phyloP scores from a whole-genome alignment of 202 grass and related monocot species.

The Musa balbisiana region DNA sequence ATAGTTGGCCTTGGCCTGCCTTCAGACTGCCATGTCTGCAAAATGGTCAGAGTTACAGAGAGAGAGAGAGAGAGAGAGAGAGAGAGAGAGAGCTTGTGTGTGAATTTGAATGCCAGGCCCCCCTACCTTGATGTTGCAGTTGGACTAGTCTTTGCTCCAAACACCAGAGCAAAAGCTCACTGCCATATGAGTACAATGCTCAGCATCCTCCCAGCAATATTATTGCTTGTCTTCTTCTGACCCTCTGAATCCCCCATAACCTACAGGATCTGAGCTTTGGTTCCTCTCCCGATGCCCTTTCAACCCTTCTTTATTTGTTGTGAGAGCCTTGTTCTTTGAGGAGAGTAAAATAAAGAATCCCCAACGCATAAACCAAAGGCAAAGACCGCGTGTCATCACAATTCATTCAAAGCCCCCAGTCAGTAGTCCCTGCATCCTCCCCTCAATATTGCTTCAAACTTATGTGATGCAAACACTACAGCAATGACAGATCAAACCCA shows the following conservation, averaged over 20 bases:
- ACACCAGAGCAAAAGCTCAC: constrained; percentile 31
- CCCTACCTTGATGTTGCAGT: too few relatives aligned
- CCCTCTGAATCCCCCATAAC: constrained; percentile 14
- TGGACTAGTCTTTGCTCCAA: constrained; percentile 49
- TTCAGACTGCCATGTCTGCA: too few relatives aligned
- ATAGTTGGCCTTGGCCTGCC: too few relatives aligned
- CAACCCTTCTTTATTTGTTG: not conserved
- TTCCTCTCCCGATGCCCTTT: constrained; percentile 6
- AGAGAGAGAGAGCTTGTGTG: too few relatives aligned
- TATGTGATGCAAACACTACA: constrained; percentile 26
- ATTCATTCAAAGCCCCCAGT: constrained; percentile 24
- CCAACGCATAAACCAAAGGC: constrained; percentile 40
- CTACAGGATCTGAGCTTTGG: constrained; percentile 24
- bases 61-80: too few relatives aligned
- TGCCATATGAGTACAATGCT: constrained; percentile 28
- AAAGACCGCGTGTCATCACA: constrained; percentile 30
- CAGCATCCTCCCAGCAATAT: constrained; percentile 23
- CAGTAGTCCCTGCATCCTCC: not conserved
- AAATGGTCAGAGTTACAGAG: too few relatives aligned
- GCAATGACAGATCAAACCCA: not conserved
- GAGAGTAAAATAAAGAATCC: constrained; percentile 38
- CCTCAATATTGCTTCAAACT: constrained; percentile 35
- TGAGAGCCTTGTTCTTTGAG: constrained; percentile 1
- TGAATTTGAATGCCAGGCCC: too few relatives aligned
- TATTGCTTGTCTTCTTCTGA: constrained; percentile 66